Base-by-base conservation (phyloP, 148 eudicot genomes). In the Hydrangea macrophylla region DNA sequence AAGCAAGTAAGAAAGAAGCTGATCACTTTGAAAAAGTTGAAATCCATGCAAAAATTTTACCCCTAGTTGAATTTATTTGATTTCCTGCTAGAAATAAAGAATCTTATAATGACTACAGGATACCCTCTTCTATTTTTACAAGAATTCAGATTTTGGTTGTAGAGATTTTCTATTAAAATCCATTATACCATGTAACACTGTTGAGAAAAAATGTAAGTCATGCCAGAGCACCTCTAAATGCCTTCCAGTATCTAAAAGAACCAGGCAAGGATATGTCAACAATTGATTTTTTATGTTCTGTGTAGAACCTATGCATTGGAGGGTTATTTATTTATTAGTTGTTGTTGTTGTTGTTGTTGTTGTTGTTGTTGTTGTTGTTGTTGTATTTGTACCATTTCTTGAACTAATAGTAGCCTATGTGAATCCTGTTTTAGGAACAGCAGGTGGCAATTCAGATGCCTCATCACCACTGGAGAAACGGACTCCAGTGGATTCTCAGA, bases 401-500 rank as follows among this genome's bases (percentile, higher is more conserved):
- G 3, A 9, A 66, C 3, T 65, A 33, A 65, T 32, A 27, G 30
- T 31, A 30, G 20, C 23, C 35, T 20, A 22, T 57, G 59, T 51
- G 35, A 42, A 32, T 73, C 33, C 68, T 60, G 28, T 59, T 58
- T 15, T 55, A 57, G 68, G 32, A 67, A 37, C 70, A 65, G 73
- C 81, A 35, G 82, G 81, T 48, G 69, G 60, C 71, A 70, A 58
- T 58, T 70, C 78, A 66, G 68, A 62, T 79, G 78, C 67, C 66
- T 70, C 84, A 44, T 83, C 84, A 42, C 84, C 83, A 30, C 33
- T 73, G 55, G 84, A 85, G 54, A 84, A 88, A 62, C 71, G 50
- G 58, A 65, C 69, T 12, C 57, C 79, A 61, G 12, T 73, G 59
- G 82, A 82, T 55, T 77, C 87, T 60, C 72, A 69, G 48, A 67